Base-by-base conservation (phyloP, 2,329 filamentous ascomycete genomes). In the Xylaria sp. region DNA sequence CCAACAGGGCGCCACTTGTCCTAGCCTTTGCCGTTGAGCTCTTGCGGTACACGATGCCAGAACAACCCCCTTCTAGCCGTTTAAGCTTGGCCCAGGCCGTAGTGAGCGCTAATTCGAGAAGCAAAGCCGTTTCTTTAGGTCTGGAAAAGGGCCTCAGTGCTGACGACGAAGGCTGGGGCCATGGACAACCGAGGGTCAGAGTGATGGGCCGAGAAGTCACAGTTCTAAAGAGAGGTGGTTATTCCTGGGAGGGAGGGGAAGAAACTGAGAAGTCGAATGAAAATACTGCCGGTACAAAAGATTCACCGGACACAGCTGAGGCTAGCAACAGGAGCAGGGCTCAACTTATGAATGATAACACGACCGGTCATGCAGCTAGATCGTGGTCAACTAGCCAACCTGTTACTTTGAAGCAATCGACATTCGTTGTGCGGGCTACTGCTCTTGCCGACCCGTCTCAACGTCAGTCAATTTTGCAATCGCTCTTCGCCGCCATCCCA, bases 41-140 rank as follows among this genome's bases (percentile, higher is more conserved):
- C 18, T 78, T 97, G 56, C 90, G 92, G 55, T 90, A 91, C 77
- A 97, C 93, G 0, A 95, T 94, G 91, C 92, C 94, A 0, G 90
- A 92, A 73, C 94, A 97, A 78, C 94, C 94, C 2, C 84, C 91
- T 2, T 96, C 92, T n/a, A 95, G 93, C 77, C 86, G 93, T 56
- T 82, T 97, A 23, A 97, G 93, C 77, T 83, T 97, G 23, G 92
- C 91, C 0, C 94, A 97, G 79, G 93, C 92, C 0, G 90, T 96
- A 1, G 92, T 97, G 18, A 94, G 92, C 77, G 89, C 90, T 34
- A 96, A 95, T 77, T 94, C 92, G 69, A 88, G 90, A 72, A 89
- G 88, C 44, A 94, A 94, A 80, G 94, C 94, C 10, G 85, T 90
- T 34, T 91, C 87, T 71, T 81, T 97, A 37, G 94, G 94, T 0